Evolutionary conservation across 805 yeast genomes (phyloP).

Genomic region (Zygosaccharomyces bailii): DNA sequence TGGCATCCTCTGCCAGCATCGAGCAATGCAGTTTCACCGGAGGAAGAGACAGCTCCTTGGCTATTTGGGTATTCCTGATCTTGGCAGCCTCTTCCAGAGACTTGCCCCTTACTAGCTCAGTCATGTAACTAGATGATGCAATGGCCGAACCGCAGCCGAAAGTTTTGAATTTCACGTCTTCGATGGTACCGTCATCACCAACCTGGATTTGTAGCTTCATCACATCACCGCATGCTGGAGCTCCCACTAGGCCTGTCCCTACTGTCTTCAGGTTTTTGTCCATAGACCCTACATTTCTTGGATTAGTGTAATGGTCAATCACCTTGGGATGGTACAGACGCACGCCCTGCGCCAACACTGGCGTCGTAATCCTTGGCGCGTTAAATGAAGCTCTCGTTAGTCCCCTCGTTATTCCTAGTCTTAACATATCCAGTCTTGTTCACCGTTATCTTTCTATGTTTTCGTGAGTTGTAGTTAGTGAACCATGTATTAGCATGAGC

Average conservation of each 20-base stretch:
- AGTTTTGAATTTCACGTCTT: constrained; percentile 95
- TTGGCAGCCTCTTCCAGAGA: constrained; percentile 87
- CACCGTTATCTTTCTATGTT: background rate
- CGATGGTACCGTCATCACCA: constrained; percentile 82
- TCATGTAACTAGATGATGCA: constrained; percentile 91
- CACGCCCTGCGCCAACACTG: constrained; percentile 20
- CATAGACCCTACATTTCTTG: constrained; percentile 92
- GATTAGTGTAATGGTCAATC: constrained; percentile 93
- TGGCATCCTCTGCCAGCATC: constrained; percentile 98
- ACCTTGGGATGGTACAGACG: constrained; percentile 84
- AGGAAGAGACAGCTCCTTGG: constrained; percentile 89
- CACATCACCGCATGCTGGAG: constrained; percentile 99
- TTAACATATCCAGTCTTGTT: background rate
- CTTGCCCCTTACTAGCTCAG: constrained; percentile 94
- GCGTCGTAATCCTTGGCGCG: constrained; percentile 5
- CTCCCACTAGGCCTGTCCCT: constrained; percentile 97
- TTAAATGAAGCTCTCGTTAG: background rate
- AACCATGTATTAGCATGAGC: background rate
- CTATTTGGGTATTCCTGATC: constrained; percentile 91
- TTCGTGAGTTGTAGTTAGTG: background rate
- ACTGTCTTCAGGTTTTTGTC: constrained; percentile 73
- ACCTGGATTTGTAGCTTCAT: constrained; percentile 96
- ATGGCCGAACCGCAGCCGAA: constrained; percentile 99
- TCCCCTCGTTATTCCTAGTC: constrained; percentile 1
- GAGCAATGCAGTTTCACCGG: constrained; percentile 98